Evolutionary conservation across 2,329 filamentous ascomycete species (phyloP).

Genomic region (Ascochyta pisi): DNA sequence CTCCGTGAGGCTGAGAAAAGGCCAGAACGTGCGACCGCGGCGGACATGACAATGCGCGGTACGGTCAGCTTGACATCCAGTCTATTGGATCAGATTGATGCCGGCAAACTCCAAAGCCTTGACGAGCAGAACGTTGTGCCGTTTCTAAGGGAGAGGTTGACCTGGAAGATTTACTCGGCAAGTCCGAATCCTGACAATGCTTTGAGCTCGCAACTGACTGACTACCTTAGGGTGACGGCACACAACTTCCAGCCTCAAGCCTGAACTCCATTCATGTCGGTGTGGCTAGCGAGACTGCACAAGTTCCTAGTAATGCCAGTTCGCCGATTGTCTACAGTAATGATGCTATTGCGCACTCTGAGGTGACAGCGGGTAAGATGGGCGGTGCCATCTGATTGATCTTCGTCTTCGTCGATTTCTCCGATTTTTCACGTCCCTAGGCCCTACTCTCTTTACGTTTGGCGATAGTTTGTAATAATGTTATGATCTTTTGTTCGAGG

Average conservation of each 20-base stretch:
- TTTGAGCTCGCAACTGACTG: background rate
- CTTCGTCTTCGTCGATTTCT: background rate
- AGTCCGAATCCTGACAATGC: background rate
- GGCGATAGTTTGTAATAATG: background rate
- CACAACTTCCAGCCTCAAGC: constrained; percentile 14
- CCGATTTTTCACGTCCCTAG: background rate
- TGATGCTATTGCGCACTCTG: constrained; percentile 22
- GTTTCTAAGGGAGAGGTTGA: constrained; percentile 35
- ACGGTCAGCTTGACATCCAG: constrained; percentile 34
- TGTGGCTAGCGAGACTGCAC: constrained; percentile 21
- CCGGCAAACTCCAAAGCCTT: constrained; percentile 28
- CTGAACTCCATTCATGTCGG: constrained; percentile 23
- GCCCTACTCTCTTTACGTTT: background rate
- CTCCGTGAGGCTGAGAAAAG: constrained; percentile 52
- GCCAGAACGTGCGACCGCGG: constrained; percentile 50
- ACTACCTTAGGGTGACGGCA: constrained; percentile 23
- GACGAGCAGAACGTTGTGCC: constrained; percentile 31
- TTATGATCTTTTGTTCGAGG: background rate
- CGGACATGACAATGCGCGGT: constrained; percentile 20
- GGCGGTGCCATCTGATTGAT: constrained; percentile 14
- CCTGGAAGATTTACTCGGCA: constrained; percentile 40
- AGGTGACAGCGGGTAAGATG: constrained; percentile 21
- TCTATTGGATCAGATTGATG: constrained; percentile 33
- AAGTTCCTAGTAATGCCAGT: constrained; percentile 23
- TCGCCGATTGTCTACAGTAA: constrained; percentile 28